Evolutionary conservation across 306 rosid genomes (phyloP).

Genomic region (Ochetophila trinervis): DNA sequence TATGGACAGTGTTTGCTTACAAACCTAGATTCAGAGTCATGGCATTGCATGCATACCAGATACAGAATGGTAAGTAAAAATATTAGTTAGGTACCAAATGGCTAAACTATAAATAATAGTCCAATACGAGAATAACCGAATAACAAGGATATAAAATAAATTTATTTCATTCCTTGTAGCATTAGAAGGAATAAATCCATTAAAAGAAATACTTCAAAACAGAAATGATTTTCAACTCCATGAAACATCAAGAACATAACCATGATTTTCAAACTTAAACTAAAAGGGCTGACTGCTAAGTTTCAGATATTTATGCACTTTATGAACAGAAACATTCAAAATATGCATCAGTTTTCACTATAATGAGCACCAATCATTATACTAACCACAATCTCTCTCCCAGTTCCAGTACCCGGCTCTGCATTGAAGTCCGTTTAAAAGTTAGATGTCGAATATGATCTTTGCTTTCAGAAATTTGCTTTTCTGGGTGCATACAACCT

Average conservation of each 20-base stretch:
- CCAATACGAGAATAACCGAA: not conserved
- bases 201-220: not conserved
- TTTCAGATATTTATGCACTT: not conserved
- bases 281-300: not conserved
- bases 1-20: too few species aligned
- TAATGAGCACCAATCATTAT: conserved; percentile 13
- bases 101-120: too few species aligned
- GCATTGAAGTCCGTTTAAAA: conserved; percentile 40
- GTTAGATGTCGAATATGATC: conserved; percentile 15
- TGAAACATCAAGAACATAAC: not conserved
- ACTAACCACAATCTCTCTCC: conserved; percentile 78
- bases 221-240: not conserved
- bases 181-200: not conserved
- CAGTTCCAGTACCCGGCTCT: conserved; percentile 82
- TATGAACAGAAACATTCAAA: not conserved
- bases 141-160: not conserved
- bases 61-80: too few species aligned
- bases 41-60: too few species aligned
- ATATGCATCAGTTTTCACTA: not conserved
- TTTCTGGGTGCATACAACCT: conserved; percentile 18
- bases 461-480: conserved; percentile 5
- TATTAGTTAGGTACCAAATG: too few species aligned
- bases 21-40: too few species aligned
- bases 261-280: not conserved
- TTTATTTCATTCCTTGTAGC: not conserved